Evolutionary conservation across 371 early-diverging fungal genomes (phyloP), one percentile per base, ranked within the genome.

Genomic region (Thermomucor indicae-seudaticae): DNA sequence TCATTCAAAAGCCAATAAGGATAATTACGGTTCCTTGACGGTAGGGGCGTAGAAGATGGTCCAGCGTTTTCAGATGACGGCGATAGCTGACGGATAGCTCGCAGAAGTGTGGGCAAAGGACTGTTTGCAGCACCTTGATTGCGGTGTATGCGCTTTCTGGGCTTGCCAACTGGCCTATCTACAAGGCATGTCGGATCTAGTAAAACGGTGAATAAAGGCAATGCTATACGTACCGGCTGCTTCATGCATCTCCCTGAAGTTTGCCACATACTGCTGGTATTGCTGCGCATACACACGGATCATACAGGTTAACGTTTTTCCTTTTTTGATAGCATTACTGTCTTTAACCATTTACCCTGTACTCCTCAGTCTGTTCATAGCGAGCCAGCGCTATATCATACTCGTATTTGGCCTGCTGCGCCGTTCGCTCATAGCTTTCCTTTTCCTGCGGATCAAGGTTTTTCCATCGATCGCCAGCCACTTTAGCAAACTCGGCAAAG

Each of bases 391-490:
- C 62, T 4, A 49, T 53, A 10, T 53, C 44, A 43, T 75, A 79
- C 8, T 71, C 67, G 48, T 69, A 64, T 38, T 72, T 63, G 12
- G 65, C 66, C 6, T 47, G 41, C 1, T 56, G 57, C 0, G 79
- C 79, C 22, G 52, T 57, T 16, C 62, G 32, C 50, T 78, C 79
- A 31, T 73, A 67, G 0, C 28, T 19, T 43, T 73, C 63, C 41
- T 70, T 70, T 23, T 71, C 61, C 6, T 51, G 40, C 8, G 48
- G 46, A 25, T 54, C 49, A n/a, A 75, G 49, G 16, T 58, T 61
- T 31, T 77, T 77, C 80, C 78, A 80, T 20, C 67, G 71, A 20
- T 74, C 72, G 19, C 78, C 78, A 0, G 75, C 74, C 20, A 73
- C 62, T 38, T 78, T 75, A 6, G 80, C 78, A 12, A 77, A 49